These are phyloP conservation scores for Favolaschia claudopus DNA, from an alignment of 768 basidiomycete species.

Conservation along the genomic window DNA sequence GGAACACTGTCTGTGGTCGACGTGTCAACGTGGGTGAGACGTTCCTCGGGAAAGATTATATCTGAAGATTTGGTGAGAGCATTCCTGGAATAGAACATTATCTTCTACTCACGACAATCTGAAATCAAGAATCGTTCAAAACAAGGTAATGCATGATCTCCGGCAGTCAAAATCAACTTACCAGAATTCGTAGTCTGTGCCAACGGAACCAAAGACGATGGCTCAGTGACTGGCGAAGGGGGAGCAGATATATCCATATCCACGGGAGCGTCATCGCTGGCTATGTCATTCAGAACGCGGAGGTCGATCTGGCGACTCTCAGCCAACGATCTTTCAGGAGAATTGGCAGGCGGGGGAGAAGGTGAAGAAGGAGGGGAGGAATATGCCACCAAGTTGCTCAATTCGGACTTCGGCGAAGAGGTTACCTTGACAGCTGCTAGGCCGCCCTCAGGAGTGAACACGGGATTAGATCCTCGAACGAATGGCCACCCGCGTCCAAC, in stretches of 20 bases:
- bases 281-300: conserved; percentile 1
- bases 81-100: background rate
- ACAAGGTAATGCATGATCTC: too few relatives aligned
- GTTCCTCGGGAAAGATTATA: background rate
- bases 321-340: conserved; percentile 40
- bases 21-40: background rate
- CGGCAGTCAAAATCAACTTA: background rate
- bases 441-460: background rate
- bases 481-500: conserved; percentile 20
- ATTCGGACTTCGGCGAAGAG: background rate
- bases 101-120: background rate
- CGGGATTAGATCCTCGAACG: background rate
- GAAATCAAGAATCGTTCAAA: background rate
- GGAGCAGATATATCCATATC: conserved; percentile 11
- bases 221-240: background rate
- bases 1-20: background rate
- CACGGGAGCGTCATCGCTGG: conserved; percentile 19
- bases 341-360: conserved; percentile 25
- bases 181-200: background rate
- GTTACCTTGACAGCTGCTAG: background rate
- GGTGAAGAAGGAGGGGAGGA: conserved; percentile 35
- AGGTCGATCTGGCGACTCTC: conserved; percentile 30
- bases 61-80: background rate
- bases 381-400: conserved; percentile 30
- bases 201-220: background rate